Percentiles rank a stretch among this genome's conserved stretches.
phyloP scores from a whole-genome alignment of 345 rosid genomes.

The Bruguiera parviflora region DNA sequence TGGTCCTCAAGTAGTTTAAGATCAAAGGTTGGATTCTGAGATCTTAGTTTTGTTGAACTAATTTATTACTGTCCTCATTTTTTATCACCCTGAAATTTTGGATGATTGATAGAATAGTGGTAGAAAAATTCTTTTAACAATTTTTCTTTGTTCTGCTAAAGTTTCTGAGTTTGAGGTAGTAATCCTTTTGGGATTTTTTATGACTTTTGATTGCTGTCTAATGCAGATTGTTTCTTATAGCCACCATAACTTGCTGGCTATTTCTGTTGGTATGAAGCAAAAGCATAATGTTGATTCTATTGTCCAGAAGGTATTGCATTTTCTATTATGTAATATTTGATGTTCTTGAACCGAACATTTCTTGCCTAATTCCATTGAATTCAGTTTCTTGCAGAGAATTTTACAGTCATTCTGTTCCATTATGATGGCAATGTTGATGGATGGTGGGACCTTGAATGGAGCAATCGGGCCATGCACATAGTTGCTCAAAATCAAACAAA shows the following conservation, averaged over 20 bases:
- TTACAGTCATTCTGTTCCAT: constrained; percentile 85
- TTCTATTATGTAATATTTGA: constrained; percentile 14
- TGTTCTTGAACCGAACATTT: constrained; percentile 2
- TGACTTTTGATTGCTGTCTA: constrained; percentile 12
- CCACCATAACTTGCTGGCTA: constrained; percentile 65
- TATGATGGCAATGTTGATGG: constrained; percentile 82
- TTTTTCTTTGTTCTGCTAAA: background rate
- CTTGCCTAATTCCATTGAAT: constrained; percentile 40
- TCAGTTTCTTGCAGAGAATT: constrained; percentile 94
- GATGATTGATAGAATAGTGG: background rate
- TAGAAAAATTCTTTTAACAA: background rate
- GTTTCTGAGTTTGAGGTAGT: background rate
- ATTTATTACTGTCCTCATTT: background rate
- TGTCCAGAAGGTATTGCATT: constrained; percentile 66
- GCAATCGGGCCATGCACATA: constrained; percentile 66
- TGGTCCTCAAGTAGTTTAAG: constrained; percentile 63
- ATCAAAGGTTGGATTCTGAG: constrained; percentile 56
- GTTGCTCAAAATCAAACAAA: constrained; percentile 95
- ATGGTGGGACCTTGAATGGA: constrained; percentile 89
- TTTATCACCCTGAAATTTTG: background rate
- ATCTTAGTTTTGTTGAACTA: background rate
- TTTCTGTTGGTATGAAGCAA: constrained; percentile 88
- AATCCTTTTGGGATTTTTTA: constrained; percentile 5
- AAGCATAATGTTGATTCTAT: constrained; percentile 66
- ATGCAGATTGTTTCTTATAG: constrained; percentile 41